Conservation (phyloP, 108 stramenopile species). For the Cyclotella baltica region DNA sequence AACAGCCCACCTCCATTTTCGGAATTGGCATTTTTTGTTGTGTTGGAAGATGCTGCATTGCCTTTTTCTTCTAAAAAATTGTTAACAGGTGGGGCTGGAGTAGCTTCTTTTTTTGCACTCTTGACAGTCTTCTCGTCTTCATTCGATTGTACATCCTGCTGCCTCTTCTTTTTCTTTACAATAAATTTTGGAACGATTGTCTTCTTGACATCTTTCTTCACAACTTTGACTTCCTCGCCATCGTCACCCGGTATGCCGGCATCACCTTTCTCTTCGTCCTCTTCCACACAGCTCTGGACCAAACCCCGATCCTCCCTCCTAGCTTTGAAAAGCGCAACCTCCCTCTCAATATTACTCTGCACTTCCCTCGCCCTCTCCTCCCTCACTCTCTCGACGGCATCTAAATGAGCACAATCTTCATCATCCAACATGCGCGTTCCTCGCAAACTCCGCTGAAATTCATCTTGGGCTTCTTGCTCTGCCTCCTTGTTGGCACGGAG, state of each 20-base stretch:
- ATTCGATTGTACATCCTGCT: conserved; percentile 12
- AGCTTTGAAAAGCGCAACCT: conserved; percentile 77
- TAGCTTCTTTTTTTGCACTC: conserved; percentile 5
- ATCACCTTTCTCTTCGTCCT: conserved; percentile 11
- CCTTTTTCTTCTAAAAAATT: not conserved
- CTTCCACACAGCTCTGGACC: conserved; percentile 24
- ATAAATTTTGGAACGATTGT: conserved; percentile 46
- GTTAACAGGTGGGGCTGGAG: not conserved
- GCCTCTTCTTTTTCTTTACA: conserved; percentile 48
- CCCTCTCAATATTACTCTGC: conserved; percentile 61
- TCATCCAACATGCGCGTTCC: conserved; percentile 79
- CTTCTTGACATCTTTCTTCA: conserved; percentile 32
- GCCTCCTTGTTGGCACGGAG: conserved; percentile 81
- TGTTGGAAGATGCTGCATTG: not conserved
- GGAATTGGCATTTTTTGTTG: conserved; percentile 5
- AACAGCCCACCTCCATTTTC: conserved; percentile 45
- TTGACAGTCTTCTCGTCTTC: conserved; percentile 21
- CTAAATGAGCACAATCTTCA: conserved; percentile 85
- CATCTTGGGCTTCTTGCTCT: conserved; percentile 72
- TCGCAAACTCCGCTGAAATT: conserved; percentile 68
- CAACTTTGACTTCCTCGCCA: not conserved
- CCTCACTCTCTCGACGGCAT: conserved; percentile 63
- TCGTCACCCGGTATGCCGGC: not conserved
- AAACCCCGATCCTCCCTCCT: conserved; percentile 61
- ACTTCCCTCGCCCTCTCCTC: conserved; percentile 54